Evolutionary conservation across 2,329 filamentous ascomycete genomes (phyloP), one percentile per base, ranked within the genome.

Genomic region (Pezicula carpinea): DNA sequence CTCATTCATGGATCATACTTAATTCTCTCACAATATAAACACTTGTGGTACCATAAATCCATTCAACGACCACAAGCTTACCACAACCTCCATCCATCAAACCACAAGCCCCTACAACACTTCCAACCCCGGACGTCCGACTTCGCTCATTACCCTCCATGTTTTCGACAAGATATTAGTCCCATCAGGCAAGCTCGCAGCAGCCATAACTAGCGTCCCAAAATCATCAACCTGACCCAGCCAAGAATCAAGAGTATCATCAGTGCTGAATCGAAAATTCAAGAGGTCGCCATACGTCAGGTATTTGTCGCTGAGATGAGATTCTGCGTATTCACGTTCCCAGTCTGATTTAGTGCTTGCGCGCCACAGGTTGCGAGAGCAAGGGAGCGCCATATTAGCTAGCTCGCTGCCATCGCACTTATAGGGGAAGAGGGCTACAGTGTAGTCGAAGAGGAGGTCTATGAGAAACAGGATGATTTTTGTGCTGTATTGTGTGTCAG

Each of bases 281-380:
- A 50, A 23, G 18, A 53, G 45, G 41, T 55, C 44, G 6, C 45
- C 40, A 50, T 52, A 55, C 1, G 47, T 55, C 3, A 52, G 34
- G 5, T 23, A 35, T 10, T 44, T 35, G 10, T 17, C n/a, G 2
- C 10, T 23, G 5, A 4, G 22, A 11, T 15, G 5, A 4, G 8
- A 10, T 26, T 19, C 13, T 11, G 10, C 33, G 38, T 41, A 56
- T 14, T 47, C 48, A 2, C 14, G 22, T 43, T 56, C 45, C 49
- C 50, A 56, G 6, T 49, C 48, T 8, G 31, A 23, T 43, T 31
- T 39, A 13, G 42, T 43, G 7, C 33, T 23, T 3, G 53, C 51
- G 17, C 7, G 44, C 54, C 53, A 57, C 0, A 57, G 15, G 13
- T 47, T 35, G n/a, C 41, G 33, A 3, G 40, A 38, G 34, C 51